Evolutionary conservation across 2,329 filamentous ascomycete species (phyloP).

Genomic region (Beauveria brongniartii): DNA sequence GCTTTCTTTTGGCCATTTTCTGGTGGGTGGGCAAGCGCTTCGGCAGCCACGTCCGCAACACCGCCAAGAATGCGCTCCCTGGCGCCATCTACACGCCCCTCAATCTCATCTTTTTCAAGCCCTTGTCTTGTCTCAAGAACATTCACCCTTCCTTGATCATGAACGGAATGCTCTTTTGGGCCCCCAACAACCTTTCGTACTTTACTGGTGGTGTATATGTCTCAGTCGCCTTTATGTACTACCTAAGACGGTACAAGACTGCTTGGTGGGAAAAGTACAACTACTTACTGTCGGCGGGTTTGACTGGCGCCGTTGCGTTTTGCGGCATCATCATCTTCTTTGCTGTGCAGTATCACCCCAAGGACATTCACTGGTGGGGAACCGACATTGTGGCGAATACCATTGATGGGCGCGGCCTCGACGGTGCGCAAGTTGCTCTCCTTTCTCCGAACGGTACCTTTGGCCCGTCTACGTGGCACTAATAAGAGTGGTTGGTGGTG

Average conservation of each 20-base stretch:
- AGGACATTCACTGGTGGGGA: conserved; percentile 34
- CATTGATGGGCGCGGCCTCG: conserved; percentile 14
- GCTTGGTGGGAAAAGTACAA: conserved; percentile 40
- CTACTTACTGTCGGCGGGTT: conserved; percentile 32
- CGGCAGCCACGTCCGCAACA: conserved; percentile 15
- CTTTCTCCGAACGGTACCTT: not conserved
- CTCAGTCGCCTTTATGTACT: conserved; percentile 35
- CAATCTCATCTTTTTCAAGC: conserved; percentile 18
- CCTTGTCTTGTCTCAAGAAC: conserved; percentile 23
- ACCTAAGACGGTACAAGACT: conserved; percentile 27
- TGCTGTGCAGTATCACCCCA: conserved; percentile 30
- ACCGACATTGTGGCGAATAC: conserved; percentile 19
- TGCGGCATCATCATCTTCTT: conserved; percentile 34
- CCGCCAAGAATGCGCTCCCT: not conserved
- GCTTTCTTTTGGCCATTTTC: conserved; percentile 24
- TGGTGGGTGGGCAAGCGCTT: conserved; percentile 62
- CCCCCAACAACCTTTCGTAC: conserved; percentile 34
- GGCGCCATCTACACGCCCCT: conserved; percentile 14
- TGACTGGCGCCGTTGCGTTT: conserved; percentile 34
- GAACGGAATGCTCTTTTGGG: conserved; percentile 34
- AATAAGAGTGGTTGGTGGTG: not conserved
- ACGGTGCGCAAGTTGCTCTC: not conserved
- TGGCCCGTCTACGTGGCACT: conserved; percentile 5
- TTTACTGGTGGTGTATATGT: conserved; percentile 34
- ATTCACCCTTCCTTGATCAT: conserved; percentile 33